Percentiles rank a stretch among this genome's conserved stretches.
These are phyloP conservation scores for Trypanosoma brucei DNA, from an alignment of 208 protist genomes.

Conservation along the genomic window DNA sequence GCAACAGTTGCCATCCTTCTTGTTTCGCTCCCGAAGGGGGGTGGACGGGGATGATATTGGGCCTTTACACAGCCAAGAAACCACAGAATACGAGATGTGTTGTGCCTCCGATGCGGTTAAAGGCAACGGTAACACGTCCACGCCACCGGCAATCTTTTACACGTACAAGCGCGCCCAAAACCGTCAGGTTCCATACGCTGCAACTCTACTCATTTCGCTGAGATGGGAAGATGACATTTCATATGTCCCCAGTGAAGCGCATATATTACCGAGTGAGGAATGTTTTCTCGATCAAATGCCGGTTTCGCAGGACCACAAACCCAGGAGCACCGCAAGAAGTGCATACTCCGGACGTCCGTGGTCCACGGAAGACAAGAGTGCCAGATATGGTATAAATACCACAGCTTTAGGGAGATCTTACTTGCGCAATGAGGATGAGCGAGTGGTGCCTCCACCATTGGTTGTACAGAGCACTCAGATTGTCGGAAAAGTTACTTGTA, in stretches of 20 bases:
- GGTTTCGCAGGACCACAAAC: conserved; percentile 23
- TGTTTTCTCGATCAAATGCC: conserved; percentile 52
- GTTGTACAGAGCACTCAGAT: conserved; percentile 46
- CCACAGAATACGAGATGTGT: background rate
- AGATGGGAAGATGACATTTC: conserved; percentile 3
- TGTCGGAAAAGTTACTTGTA: conserved; percentile 49
- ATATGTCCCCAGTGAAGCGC: conserved; percentile 28
- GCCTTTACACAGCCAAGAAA: background rate
- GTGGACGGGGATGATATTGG: conserved; percentile 2
- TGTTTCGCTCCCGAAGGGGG: conserved; percentile 22
- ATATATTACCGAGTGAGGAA: conserved; percentile 60
- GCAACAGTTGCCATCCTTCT: conserved; percentile 34
- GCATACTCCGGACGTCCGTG: background rate
- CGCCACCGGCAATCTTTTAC: conserved; percentile 37
- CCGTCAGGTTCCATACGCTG: conserved; percentile 60
- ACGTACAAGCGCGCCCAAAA: conserved; percentile 40
- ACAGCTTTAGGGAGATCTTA: conserved; percentile 16
- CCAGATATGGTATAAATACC: background rate
- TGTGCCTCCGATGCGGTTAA: background rate
- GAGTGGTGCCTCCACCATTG: conserved; percentile 45
- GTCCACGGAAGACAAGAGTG: background rate
- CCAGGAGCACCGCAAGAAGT: conserved; percentile 1
- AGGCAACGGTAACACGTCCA: background rate
- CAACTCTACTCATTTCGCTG: conserved; percentile 23
- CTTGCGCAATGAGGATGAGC: conserved; percentile 44